phyloP scores from a whole-genome alignment of 768 basidiomycete genomes.

The Trametes maxima region DNA sequence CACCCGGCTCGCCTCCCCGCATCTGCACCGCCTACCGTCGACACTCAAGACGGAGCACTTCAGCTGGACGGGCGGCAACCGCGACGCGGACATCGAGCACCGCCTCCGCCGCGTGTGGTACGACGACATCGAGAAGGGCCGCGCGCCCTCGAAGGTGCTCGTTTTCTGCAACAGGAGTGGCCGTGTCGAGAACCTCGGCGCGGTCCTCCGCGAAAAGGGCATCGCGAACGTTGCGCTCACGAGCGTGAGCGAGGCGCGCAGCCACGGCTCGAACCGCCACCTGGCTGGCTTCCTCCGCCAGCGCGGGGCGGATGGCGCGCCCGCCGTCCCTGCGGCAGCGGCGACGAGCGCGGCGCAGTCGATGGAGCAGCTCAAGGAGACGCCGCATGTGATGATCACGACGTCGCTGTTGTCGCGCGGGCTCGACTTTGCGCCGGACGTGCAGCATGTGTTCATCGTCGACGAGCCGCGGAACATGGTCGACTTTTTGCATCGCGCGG shows the following conservation, averaged over 20 bases:
- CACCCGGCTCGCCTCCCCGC: slow-evolving; percentile 77
- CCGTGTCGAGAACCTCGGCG: slow-evolving; percentile 64
- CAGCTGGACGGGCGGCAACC: slow-evolving; percentile 77
- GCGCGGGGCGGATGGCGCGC: slow-evolving; percentile 3
- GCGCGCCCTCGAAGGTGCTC: slow-evolving; percentile 63
- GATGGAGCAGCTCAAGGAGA: slow-evolving; percentile 24
- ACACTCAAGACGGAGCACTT: slow-evolving; percentile 73
- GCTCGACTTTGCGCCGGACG: slow-evolving; percentile 80
- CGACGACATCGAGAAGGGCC: slow-evolving; percentile 45
- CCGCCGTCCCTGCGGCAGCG: slow-evolving; percentile 10
- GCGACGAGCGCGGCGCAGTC: neutral
- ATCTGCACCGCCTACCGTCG: slow-evolving; percentile 76
- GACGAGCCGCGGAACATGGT: slow-evolving; percentile 89
- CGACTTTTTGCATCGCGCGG: slow-evolving; percentile 92
- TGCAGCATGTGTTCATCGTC: slow-evolving; percentile 83
- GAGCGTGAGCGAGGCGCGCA: slow-evolving; percentile 57
- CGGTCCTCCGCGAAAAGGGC: slow-evolving; percentile 59
- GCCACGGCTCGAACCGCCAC: slow-evolving; percentile 72
- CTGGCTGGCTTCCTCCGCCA: slow-evolving; percentile 69
- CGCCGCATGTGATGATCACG: slow-evolving; percentile 77
- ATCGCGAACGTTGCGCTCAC: slow-evolving; percentile 69
- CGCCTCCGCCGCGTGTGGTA: slow-evolving; percentile 77
- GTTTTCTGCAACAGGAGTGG: slow-evolving; percentile 82
- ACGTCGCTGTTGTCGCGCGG: slow-evolving; percentile 91
- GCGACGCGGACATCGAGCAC: slow-evolving; percentile 76